Evolutionary conservation across 257 asterid genomes (phyloP).

Genomic region (Nyctanthes arbortristis): DNA sequence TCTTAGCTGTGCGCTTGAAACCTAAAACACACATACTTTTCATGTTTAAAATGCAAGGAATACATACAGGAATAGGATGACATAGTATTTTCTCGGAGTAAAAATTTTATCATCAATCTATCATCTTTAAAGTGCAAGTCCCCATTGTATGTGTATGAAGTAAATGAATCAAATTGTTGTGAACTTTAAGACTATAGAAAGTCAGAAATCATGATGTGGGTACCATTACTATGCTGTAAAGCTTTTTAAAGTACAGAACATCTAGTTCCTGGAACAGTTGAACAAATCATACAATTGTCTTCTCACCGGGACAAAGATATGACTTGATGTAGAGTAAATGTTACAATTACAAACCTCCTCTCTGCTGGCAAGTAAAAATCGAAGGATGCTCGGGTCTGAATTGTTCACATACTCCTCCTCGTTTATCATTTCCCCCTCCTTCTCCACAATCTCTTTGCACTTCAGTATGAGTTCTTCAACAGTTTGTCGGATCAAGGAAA

Average conservation of each 20-base stretch:
- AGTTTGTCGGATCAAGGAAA: constrained; percentile 64
- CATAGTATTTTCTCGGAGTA: background rate
- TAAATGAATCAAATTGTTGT: too few species aligned
- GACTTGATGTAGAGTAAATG: background rate
- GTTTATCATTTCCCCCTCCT: constrained; percentile 83
- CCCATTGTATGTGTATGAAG: background rate
- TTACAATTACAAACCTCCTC: constrained; percentile 65
- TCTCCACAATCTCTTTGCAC: constrained; percentile 87
- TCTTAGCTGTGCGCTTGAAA: constrained; percentile 83
- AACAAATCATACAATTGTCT: background rate
- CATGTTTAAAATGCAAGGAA: background rate
- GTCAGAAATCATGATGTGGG: too few species aligned
- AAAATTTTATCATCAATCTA: background rate
- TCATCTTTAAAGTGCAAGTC: background rate
- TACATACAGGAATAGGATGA: background rate
- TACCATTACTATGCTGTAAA: too few species aligned
- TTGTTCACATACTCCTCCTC: constrained; percentile 93
- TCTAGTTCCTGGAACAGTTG: background rate
- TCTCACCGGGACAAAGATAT: background rate
- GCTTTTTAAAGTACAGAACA: background rate
- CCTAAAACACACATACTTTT: constrained; percentile 43
- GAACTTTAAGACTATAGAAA: too few species aligned
- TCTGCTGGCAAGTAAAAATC: constrained; percentile 97
- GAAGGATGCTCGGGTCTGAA: constrained; percentile 88
- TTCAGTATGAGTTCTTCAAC: constrained; percentile 85